A percentile compares a stretch with the other conserved stretches of the same genome.
phyloP scores from a whole-genome alignment of 306 rosid species.

The Argentina anserina region DNA sequence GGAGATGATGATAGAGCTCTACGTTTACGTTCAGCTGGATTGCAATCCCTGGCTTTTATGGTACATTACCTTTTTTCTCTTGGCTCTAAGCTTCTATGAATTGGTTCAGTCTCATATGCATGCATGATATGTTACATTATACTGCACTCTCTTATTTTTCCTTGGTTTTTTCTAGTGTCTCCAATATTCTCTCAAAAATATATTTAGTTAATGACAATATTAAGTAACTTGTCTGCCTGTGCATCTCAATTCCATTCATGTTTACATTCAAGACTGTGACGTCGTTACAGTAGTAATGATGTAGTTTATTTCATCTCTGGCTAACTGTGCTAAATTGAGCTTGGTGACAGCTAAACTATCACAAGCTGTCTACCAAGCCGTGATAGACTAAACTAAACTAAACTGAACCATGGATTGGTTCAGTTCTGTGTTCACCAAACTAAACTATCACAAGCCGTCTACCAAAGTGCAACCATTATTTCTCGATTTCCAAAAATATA shows the following conservation, averaged over 20 bases:
- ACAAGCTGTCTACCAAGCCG: too few relatives aligned
- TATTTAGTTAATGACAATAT: background rate
- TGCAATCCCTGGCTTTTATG: conserved; percentile 72
- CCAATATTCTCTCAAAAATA: background rate
- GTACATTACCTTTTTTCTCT: conserved; percentile 36
- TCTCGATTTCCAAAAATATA: background rate
- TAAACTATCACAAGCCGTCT: background rate
- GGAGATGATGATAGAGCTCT: conserved; percentile 64
- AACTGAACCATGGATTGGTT: background rate
- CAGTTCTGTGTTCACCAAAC: background rate
- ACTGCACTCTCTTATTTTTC: conserved; percentile 10
- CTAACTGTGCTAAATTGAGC: background rate
- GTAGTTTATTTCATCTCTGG: background rate
- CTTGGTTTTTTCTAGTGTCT: too few relatives aligned
- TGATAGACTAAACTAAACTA: too few relatives aligned
- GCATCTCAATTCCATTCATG: background rate
- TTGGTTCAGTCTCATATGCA: background rate
- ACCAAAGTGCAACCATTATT: background rate
- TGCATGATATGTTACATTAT: conserved; percentile 1
- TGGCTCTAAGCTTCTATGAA: background rate
- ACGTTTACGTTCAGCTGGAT: conserved; percentile 72
- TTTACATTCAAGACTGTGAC: background rate
- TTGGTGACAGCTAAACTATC: background rate
- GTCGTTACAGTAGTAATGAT: background rate
- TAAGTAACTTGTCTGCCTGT: background rate